Conservation (phyloP, 352 stramenopile genomes). For the Phytophthora agathidicida region DNA sequence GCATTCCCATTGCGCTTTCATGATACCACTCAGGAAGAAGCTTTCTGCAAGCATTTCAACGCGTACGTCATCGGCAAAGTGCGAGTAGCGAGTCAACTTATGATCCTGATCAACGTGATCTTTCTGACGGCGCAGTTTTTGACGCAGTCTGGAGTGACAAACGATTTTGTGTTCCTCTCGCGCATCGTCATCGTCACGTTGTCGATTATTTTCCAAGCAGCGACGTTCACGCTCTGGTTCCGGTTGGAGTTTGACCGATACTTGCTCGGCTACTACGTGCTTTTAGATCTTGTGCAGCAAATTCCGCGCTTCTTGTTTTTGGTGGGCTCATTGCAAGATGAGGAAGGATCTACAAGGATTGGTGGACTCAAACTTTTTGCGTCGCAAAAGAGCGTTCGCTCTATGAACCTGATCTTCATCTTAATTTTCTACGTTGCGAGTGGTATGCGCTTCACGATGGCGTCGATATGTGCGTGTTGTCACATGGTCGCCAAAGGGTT, state of each 20-base stretch:
- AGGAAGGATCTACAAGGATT: conserved; percentile 20
- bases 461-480: conserved; percentile 49
- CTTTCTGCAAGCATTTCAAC: conserved; percentile 79
- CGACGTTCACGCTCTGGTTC: conserved; percentile 53
- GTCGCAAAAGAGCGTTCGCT: conserved; percentile 61
- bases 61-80: conserved; percentile 77
- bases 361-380: conserved; percentile 48
- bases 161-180: conserved; percentile 45
- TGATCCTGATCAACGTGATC: conserved; percentile 48
- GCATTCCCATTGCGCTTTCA: conserved; percentile 62
- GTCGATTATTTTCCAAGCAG: conserved; percentile 47
- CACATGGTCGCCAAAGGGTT: conserved; percentile 54
- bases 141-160: conserved; percentile 32
- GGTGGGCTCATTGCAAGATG: conserved; percentile 26
- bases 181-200: conserved; percentile 46
- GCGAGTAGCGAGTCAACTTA: conserved; percentile 51
- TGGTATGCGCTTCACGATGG: conserved; percentile 72
- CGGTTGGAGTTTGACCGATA: conserved; percentile 51
- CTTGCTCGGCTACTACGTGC: conserved; percentile 58
- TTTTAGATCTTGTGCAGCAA: conserved; percentile 53
- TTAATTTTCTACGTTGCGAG: conserved; percentile 66
- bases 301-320: conserved; percentile 59
- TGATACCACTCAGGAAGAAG: conserved; percentile 66
- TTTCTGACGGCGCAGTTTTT: conserved; percentile 60
- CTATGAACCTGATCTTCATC: conserved; percentile 63